phyloP scores from a whole-genome alignment of 2,329 filamentous ascomycete genomes.

The Rutstroemia sydowiana region DNA sequence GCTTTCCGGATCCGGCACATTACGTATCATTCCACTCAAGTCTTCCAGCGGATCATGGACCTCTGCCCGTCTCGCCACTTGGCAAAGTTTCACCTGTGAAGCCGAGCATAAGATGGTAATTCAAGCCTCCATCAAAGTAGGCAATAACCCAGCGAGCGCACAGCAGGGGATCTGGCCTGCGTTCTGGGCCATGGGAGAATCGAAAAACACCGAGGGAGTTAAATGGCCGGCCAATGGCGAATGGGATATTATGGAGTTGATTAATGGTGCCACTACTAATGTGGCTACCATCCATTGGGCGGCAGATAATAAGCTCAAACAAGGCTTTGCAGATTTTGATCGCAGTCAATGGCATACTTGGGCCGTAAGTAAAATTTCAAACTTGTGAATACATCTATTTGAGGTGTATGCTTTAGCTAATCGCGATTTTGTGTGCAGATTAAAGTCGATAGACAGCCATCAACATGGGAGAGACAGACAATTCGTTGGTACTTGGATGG shows the following conservation, averaged over 20 bases:
- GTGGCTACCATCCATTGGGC: slow-evolving; percentile 39
- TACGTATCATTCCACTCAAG: slow-evolving; percentile 33
- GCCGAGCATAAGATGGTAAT: slow-evolving; percentile 32
- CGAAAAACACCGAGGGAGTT: slow-evolving; percentile 30
- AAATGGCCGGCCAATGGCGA: slow-evolving; percentile 39
- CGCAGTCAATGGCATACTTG: not conserved
- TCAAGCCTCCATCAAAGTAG: slow-evolving; percentile 35
- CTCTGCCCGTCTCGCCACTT: slow-evolving; percentile 39
- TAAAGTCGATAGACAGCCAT: not conserved
- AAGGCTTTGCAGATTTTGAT: slow-evolving; percentile 25
- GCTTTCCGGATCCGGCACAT: slow-evolving; percentile 27
- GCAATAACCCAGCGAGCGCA: slow-evolving; percentile 19
- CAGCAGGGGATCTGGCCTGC: slow-evolving; percentile 40
- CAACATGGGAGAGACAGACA: not conserved
- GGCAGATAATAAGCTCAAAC: slow-evolving; percentile 19
- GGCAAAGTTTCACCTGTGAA: slow-evolving; percentile 31
- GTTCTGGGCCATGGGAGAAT: slow-evolving; percentile 39
- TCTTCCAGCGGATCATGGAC: slow-evolving; percentile 33
- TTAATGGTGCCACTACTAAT: slow-evolving; percentile 33
- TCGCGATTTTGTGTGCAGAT: not conserved
- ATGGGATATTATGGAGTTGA: slow-evolving; percentile 39
- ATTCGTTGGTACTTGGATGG: not conserved
- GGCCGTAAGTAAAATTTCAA: not conserved
- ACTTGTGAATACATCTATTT: too few species aligned
- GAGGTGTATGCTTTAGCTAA: too few species aligned